Conservation (phyloP, 208 protist species). For the Polymyxa betae region DNA sequence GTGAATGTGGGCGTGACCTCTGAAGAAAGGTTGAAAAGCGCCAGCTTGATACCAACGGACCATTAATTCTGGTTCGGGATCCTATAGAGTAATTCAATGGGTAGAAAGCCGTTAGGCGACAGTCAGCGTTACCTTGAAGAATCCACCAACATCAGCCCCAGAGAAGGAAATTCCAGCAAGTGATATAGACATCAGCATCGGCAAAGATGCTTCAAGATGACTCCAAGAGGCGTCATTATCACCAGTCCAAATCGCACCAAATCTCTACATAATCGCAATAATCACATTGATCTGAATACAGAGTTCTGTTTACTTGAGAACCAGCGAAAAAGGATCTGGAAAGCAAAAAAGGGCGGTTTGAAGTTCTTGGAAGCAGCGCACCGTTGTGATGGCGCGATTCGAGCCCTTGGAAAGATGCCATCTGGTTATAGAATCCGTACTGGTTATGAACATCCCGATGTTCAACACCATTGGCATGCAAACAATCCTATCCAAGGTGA, state of each 20-base stretch:
- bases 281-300: not conserved
- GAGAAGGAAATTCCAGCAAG: conserved; percentile 91
- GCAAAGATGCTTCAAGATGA: conserved; percentile 87
- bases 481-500: conserved; percentile 74
- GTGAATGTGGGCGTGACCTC: conserved; percentile 92
- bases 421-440: conserved; percentile 85
- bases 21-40: conserved; percentile 95
- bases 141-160: conserved; percentile 96
- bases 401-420: conserved; percentile 77
- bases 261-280: conserved; percentile 72
- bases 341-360: conserved; percentile 93
- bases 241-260: conserved; percentile 95
- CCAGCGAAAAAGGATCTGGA: conserved; percentile 97
- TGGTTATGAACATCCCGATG: conserved; percentile 97
- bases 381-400: conserved; percentile 72
- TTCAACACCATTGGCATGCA: conserved; percentile 75
- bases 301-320: conserved; percentile 75
- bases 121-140: conserved; percentile 81
- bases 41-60: conserved; percentile 95
- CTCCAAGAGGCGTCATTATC: conserved; percentile 94
- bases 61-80: conserved; percentile 91
- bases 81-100: not conserved
- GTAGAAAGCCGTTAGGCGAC: conserved; percentile 11
- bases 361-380: conserved; percentile 57
- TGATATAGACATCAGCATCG: conserved; percentile 92